Conservation (phyloP, 495 filamentous ascomycete species). For the Neurospora tetrasperma region DNA sequence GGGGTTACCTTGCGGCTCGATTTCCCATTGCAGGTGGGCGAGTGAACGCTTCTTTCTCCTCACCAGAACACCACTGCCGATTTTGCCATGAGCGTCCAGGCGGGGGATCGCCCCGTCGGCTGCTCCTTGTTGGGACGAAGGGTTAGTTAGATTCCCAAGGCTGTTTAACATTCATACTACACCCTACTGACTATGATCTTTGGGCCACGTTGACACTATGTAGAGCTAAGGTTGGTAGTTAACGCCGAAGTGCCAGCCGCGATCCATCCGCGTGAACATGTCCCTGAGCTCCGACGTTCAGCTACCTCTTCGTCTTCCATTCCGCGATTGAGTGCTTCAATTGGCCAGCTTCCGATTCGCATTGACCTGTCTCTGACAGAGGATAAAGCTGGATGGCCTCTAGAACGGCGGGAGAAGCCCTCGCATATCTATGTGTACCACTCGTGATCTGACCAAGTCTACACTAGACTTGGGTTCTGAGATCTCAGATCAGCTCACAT, state of each 20-base stretch:
- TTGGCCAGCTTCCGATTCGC: not conserved
- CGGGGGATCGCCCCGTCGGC: not conserved
- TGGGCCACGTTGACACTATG: not conserved
- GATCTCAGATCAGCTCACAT: not conserved
- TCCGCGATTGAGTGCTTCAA: not conserved
- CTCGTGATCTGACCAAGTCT: not conserved
- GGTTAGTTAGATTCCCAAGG: not conserved
- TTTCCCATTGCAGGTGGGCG: not conserved
- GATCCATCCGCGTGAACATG: not conserved
- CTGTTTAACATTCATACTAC: not conserved
- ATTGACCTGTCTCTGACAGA: not conserved
- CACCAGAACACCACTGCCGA: not conserved
- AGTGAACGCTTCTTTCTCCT: not conserved
- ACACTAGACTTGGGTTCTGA: not conserved
- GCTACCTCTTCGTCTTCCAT: not conserved
- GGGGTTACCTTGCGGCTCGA: not conserved
- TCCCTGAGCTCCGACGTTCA: not conserved
- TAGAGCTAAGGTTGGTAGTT: not conserved
- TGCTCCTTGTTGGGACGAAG: not conserved
- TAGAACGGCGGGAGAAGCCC: not conserved
- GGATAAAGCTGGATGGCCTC: not conserved
- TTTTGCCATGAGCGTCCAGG: not conserved
- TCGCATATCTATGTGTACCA: not conserved
- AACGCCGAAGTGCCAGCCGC: not conserved
- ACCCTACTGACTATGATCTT: not conserved